Evolutionary conservation across 139 green algal species (phyloP).

Genomic region (Ettlia oleoabundans): DNA sequence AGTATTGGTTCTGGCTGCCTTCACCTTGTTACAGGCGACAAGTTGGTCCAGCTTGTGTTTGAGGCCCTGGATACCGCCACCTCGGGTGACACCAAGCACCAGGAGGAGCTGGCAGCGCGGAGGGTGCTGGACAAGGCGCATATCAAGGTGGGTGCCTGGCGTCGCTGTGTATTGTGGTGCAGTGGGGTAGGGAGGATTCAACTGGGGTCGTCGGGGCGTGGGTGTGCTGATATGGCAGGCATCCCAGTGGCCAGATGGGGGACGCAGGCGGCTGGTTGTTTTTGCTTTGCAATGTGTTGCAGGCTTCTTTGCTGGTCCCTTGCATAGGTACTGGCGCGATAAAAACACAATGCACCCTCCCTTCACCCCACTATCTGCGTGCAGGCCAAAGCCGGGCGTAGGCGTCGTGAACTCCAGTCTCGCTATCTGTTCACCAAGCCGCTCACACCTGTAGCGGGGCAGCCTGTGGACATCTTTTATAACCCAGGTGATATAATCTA

Average conservation of each 20-base stretch:
- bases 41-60: slow-evolving; percentile 47
- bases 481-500: too few relatives aligned
- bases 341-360: too few relatives aligned
- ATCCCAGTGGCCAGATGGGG: too few relatives aligned
- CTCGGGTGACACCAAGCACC: not conserved
- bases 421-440: slow-evolving; percentile 81
- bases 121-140: slow-evolving; percentile 63
- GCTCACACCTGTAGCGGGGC: slow-evolving; percentile 58
- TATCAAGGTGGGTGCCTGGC: slow-evolving; percentile 34
- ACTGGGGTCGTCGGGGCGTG: too few relatives aligned
- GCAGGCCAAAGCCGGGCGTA: slow-evolving; percentile 55
- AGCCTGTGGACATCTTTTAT: slow-evolving; percentile 88
- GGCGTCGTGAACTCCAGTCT: slow-evolving; percentile 72
- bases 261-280: too few relatives aligned
- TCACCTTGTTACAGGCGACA: slow-evolving; percentile 20
- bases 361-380: not conserved
- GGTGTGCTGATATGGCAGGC: too few relatives aligned
- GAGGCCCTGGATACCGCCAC: slow-evolving; percentile 35
- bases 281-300: too few relatives aligned
- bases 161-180: not conserved
- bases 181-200: too few relatives aligned
- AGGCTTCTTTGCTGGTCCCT: too few relatives aligned
- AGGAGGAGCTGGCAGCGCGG: slow-evolving; percentile 61
- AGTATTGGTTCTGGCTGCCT: not conserved
- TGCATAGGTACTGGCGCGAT: too few relatives aligned